Percentiles rank a stretch among this genome's conserved stretches.
Conservation (phyloP, 139 green algal genomes). For the Volvox africanus region DNA sequence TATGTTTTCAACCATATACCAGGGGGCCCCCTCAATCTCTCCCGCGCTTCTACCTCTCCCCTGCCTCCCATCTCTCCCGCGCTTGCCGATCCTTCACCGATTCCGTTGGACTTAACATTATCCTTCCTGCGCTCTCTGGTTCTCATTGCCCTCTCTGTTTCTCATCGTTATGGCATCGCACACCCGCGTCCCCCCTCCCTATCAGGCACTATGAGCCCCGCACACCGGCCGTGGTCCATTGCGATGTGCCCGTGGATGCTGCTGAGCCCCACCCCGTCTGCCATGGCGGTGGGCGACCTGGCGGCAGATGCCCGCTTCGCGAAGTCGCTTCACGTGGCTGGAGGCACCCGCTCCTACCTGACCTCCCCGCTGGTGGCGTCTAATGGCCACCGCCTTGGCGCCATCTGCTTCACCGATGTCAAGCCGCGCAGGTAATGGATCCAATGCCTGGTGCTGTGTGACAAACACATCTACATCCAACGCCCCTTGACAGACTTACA, state of each 20-base stretch:
- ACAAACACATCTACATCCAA: too few species aligned
- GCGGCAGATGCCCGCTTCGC: constrained; percentile 72
- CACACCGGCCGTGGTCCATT: constrained; percentile 24
- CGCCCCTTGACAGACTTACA: too few species aligned
- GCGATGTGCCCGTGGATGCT: constrained; percentile 54
- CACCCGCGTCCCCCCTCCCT: not conserved
- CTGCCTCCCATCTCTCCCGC: too few species aligned
- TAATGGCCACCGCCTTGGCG: constrained; percentile 73
- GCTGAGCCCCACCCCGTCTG: constrained; percentile 39
- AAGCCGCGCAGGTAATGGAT: constrained; percentile 61
- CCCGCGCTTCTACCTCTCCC: too few species aligned
- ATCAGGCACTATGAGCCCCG: not conserved
- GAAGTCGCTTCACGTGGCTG: constrained; percentile 57
- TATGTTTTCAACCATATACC: too few species aligned
- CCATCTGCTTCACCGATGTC: constrained; percentile 76
- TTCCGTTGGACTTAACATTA: too few species aligned
- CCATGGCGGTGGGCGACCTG: constrained; percentile 74
- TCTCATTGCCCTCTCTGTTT: too few species aligned
- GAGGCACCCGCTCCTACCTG: constrained; percentile 80
- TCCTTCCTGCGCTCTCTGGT: too few species aligned
- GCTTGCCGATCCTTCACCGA: too few species aligned
- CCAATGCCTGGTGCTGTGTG: too few species aligned
- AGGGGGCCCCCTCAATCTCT: too few species aligned
- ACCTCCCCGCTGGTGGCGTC: constrained; percentile 75
- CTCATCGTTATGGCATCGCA: not conserved